Conservation (phyloP, 106 monocot genomes). For the Dioscorea zingiberensis region DNA sequence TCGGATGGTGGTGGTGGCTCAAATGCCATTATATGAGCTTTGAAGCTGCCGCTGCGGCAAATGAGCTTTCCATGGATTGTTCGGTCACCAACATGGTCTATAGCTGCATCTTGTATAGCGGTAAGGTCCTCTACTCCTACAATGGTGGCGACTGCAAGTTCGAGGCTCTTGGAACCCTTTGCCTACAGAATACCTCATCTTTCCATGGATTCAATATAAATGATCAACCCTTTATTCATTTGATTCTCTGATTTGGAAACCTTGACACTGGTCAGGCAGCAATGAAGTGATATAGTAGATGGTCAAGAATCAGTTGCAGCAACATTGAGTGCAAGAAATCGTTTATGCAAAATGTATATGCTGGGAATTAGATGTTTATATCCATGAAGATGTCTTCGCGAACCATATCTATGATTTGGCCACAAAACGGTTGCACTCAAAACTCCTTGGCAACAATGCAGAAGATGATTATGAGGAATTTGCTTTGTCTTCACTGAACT, state of each 20-base stretch:
- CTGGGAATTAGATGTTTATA: constrained; percentile 66
- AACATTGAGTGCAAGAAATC: constrained; percentile 54
- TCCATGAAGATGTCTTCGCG: constrained; percentile 14
- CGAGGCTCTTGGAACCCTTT: constrained; percentile 15
- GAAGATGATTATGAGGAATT: constrained; percentile 24
- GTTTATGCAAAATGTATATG: constrained; percentile 42
- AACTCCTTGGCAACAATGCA: constrained; percentile 51
- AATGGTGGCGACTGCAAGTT: constrained; percentile 9
- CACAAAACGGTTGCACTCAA: constrained; percentile 61
- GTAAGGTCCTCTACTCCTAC: constrained; percentile 20
- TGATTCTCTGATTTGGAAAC: too few relatives aligned
- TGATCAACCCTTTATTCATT: too few relatives aligned
- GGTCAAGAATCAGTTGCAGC: constrained; percentile 42
- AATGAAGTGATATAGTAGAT: constrained; percentile 35
- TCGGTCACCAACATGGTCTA: constrained; percentile 19
- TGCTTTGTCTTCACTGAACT: constrained; percentile 25
- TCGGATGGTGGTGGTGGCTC: too few relatives aligned
- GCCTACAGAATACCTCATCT: constrained; percentile 18
- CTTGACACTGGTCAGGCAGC: constrained; percentile 52
- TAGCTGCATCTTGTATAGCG: constrained; percentile 27
- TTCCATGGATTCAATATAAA: too few relatives aligned
- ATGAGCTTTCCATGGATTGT: too few relatives aligned
- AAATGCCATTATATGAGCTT: too few relatives aligned
- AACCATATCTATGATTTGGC: constrained; percentile 22
- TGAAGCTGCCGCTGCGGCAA: too few relatives aligned